Percentiles rank a stretch among this genome's conserved stretches.
Evolutionary conservation across 148 eudicot genomes (phyloP).

Genomic region (Vaccinium macrocarpon): DNA sequence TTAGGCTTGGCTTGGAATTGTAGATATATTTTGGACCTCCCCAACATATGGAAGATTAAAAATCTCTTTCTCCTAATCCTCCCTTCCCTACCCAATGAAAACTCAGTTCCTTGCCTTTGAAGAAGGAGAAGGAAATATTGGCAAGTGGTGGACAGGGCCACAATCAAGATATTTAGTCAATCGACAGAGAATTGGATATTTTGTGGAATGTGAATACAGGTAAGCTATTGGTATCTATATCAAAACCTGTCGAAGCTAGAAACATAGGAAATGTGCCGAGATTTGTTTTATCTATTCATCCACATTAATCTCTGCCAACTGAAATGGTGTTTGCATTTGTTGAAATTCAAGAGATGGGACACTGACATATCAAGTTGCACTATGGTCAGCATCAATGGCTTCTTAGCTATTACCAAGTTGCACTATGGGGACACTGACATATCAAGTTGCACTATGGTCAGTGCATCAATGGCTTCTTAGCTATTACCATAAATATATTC

Average conservation of each 20-base stretch:
- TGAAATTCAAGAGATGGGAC: neutral
- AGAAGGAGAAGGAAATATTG: neutral
- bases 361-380: neutral
- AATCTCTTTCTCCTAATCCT: neutral
- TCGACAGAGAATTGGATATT: neutral
- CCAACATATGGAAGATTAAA: neutral
- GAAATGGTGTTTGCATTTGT: neutral
- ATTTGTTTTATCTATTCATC: conserved; percentile 2
- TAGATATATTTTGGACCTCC: neutral
- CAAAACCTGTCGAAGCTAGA: neutral
- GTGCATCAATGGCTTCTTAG: neutral
- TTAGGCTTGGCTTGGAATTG: neutral
- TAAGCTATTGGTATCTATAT: neutral
- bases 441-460: neutral
- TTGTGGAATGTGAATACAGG: neutral
- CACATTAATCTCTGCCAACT: neutral
- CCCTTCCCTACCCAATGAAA: neutral
- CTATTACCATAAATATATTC: neutral
- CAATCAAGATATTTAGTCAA: neutral
- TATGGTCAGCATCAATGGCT: neutral
- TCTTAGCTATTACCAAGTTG: neutral
- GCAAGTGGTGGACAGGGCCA: neutral
- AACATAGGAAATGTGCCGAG: neutral
- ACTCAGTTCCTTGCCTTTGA: neutral
- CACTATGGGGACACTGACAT: neutral